Evolutionary conservation across 257 asterid species (phyloP), one percentile per base, ranked within the genome.

Genomic region (Jaltomata sinuosa): DNA sequence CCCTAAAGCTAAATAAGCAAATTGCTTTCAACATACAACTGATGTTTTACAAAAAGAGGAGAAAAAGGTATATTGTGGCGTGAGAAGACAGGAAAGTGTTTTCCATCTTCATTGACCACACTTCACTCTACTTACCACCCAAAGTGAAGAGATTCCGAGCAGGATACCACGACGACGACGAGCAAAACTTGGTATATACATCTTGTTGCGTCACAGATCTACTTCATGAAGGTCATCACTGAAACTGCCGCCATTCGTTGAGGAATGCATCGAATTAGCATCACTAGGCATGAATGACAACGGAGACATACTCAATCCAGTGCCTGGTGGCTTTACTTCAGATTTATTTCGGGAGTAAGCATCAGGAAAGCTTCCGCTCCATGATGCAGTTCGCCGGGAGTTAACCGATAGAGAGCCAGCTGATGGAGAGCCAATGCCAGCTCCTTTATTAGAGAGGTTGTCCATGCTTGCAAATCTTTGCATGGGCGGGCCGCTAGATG

Each of bases 171-270:
- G 62, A 34, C 45, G 62, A 77, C 9, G 10, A 77, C 29, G 2
- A 32, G 54, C 79, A 89, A 91, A 89, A 92, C 87, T 89, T 86
- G 68, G 76, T 91, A 92, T 90, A 25, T 90, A 94, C 92, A 91
- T 86, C 90, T 85, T 85, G 64, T 59, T 83, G 85, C 10, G 11
- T 93, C 94, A 97, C 68, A 97, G 93, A 83, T 97, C 97, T 54
- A 97, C 98, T 88, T 97, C 99, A 5, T 96, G 98, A 80, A 96
- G 96, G 64, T 94, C 99, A 22, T 94, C 99, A 55, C 95, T 95
- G 21, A 65, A 84, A 87, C 94, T 88, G 53, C 89, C 85, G 4
- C 90, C 86, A 78, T 55, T 87, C n/a, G 32, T 12, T 27, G 89
- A 84, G 16, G 88, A 84, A 71, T 84, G 91, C 86, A 74, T 86